phyloP scores from a whole-genome alignment of 129 eudicot species.

The Tagetes erecta region DNA sequence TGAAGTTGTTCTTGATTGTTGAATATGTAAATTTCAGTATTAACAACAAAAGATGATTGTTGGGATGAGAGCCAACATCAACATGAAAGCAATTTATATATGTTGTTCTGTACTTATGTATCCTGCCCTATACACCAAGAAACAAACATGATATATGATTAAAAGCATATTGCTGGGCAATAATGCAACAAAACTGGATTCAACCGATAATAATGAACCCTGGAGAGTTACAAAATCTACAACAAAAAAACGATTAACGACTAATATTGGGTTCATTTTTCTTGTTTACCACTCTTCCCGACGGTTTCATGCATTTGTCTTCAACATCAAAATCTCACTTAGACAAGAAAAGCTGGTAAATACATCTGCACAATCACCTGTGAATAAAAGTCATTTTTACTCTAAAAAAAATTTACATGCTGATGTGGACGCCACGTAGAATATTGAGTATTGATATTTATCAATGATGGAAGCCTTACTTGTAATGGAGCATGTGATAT shows the following conservation, averaged over 20 bases:
- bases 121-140: not conserved
- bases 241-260: constrained; percentile 18
- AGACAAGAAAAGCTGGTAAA: constrained; percentile 11
- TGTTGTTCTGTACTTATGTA: not conserved
- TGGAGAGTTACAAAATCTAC: constrained; percentile 21
- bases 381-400: not conserved
- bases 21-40: too few relatives aligned
- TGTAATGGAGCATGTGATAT: constrained; percentile 24
- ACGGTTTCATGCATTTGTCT: not conserved
- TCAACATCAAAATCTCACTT: constrained; percentile 13
- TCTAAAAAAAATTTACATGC: constrained; percentile 1
- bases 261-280: constrained; percentile 23
- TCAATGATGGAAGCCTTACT: constrained; percentile 19
- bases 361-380: not conserved
- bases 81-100: not conserved
- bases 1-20: too few relatives aligned
- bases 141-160: not conserved
- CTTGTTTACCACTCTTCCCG: not conserved
- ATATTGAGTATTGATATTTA: not conserved
- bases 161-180: constrained; percentile 1
- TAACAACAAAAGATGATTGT: not conserved
- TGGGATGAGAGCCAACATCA: not conserved
- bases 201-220: constrained; percentile 29
- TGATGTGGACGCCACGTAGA: constrained; percentile 3
- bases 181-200: constrained; percentile 28